Percentiles rank a stretch among this genome's conserved stretches.
phyloP scores from a whole-genome alignment of 2,329 filamentous ascomycete species.

The Microdochium paspali region DNA sequence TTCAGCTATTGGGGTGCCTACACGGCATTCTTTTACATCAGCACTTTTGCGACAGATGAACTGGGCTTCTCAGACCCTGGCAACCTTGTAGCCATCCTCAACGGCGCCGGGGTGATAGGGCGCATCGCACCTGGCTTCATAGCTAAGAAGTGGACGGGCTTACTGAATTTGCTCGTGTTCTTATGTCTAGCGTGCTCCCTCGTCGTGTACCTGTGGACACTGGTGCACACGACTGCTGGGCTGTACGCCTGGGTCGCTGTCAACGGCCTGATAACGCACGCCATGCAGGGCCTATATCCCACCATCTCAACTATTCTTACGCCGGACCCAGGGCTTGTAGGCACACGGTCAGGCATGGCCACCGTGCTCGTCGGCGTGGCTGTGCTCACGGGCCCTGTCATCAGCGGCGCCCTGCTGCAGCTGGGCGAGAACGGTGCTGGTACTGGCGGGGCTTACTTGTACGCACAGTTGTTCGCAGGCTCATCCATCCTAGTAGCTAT shows the following conservation, averaged over 20 bases:
- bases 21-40: too few relatives aligned
- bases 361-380: slow-evolving; percentile 8
- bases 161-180: slow-evolving; percentile 32
- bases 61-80: too few relatives aligned
- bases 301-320: slow-evolving; percentile 4
- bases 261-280: not conserved
- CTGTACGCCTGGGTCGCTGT: slow-evolving; percentile 38
- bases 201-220: too few relatives aligned
- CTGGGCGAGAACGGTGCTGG: not conserved
- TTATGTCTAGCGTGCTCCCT: slow-evolving; percentile 25
- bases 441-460: slow-evolving; percentile 1
- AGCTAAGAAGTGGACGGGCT: too few relatives aligned
- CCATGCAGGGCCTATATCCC: not conserved
- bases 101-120: too few relatives aligned
- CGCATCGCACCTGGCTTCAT: too few relatives aligned
- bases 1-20: too few relatives aligned
- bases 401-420: not conserved
- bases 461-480: slow-evolving; percentile 1
- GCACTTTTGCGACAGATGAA: too few relatives aligned
- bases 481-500: not conserved
- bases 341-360: slow-evolving; percentile 13
- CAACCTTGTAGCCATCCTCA: too few relatives aligned
- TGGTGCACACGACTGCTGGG: slow-evolving; percentile 20
- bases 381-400: not conserved
- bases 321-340: slow-evolving; percentile 3